Percentiles rank a stretch among this genome's conserved stretches.
phyloP scores from a whole-genome alignment of 2,329 filamentous ascomycete genomes.

The Elsinoe australis region DNA sequence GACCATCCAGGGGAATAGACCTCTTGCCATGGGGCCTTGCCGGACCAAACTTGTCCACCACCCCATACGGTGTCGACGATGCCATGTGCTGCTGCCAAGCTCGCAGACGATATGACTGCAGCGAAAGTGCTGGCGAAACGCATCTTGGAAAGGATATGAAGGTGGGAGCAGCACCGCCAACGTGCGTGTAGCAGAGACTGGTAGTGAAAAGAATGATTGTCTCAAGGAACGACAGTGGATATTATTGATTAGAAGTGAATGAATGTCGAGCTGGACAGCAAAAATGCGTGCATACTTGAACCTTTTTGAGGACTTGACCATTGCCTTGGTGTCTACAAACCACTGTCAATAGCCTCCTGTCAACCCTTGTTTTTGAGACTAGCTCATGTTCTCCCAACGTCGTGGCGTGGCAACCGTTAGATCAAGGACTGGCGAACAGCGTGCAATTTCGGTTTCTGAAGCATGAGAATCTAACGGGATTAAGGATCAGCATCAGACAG shows the following conservation, averaged over 20 bases:
- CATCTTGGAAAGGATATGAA: neutral
- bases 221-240: neutral
- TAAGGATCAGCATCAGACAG: conserved; percentile 3
- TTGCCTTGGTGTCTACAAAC: neutral
- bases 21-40: conserved; percentile 6
- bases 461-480: conserved; percentile 15
- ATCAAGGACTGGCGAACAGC: neutral
- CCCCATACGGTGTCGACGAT: conserved; percentile 5
- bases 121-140: neutral
- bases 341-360: conserved; percentile 11
- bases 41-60: conserved; percentile 8
- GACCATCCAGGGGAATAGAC: conserved; percentile 1
- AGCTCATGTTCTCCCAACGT: conserved; percentile 9
- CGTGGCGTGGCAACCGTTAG: conserved; percentile 5
- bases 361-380: conserved; percentile 3
- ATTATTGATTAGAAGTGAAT: too few relatives aligned
- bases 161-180: too few relatives aligned
- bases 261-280: too few relatives aligned
- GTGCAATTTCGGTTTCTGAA: conserved; percentile 15
- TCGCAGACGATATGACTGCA: neutral
- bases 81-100: conserved; percentile 2
- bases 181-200: too few relatives aligned
- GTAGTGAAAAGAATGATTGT: neutral
- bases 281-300: too few relatives aligned
- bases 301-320: neutral